phyloP scores from a whole-genome alignment of 305 asterid species.

The Fraxinus dipetala region DNA sequence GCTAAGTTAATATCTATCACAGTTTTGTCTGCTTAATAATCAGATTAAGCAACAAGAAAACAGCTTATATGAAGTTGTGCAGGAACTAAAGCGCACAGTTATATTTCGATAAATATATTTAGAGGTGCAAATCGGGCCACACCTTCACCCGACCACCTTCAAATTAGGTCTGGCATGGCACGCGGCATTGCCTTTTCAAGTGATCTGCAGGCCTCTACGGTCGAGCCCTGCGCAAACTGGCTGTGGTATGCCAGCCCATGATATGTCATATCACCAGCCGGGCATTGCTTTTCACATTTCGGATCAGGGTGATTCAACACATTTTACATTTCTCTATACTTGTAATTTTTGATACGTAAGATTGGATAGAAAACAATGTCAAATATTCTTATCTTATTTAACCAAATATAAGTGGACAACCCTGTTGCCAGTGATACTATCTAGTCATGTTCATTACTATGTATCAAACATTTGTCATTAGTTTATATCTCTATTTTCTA shows the following conservation, averaged over 20 bases:
- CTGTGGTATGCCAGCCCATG: not conserved
- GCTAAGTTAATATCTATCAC: not conserved
- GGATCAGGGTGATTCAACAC: not conserved
- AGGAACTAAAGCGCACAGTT: not conserved
- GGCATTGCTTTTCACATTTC: not conserved
- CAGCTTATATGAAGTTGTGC: not conserved
- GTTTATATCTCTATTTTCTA: not conserved
- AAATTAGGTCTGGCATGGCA: not conserved
- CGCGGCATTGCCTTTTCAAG: not conserved
- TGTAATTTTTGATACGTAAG: not conserved
- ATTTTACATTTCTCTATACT: not conserved
- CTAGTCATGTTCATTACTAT: not conserved
- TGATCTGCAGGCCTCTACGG: not conserved
- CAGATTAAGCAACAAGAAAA: not conserved
- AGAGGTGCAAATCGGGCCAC: not conserved
- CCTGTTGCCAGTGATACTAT: not conserved
- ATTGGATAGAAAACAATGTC: not conserved
- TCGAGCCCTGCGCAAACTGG: not conserved
- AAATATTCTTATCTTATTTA: not conserved
- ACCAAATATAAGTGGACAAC: not conserved
- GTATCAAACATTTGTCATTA: not conserved
- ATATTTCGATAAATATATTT: not conserved
- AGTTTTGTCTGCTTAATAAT: not conserved
- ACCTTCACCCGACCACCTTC: not conserved
- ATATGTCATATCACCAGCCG: not conserved